A percentile compares a stretch with the other conserved stretches of the same genome.
Conservation (phyloP, 495 filamentous ascomycete species). For the Corynascus novoguineensis region DNA sequence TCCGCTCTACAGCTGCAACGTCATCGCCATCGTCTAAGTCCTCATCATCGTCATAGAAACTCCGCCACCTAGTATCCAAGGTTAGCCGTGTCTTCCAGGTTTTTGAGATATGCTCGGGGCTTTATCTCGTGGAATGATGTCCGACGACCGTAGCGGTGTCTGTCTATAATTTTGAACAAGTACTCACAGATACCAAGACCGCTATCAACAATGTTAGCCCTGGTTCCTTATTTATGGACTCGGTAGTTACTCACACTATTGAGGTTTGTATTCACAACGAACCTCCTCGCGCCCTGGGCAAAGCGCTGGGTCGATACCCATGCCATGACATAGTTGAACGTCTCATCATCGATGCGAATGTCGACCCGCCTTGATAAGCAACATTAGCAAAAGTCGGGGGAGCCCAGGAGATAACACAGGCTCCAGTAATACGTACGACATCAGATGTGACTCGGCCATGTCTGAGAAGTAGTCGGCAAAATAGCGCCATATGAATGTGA, state of each 20-base stretch:
- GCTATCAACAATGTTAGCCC: background rate
- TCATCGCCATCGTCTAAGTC: conserved; percentile 45
- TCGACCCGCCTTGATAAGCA: conserved; percentile 34
- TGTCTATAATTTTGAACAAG: background rate
- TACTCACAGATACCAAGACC: background rate
- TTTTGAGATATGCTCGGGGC: too few species aligned
- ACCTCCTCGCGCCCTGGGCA: conserved; percentile 50
- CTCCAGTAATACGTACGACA: conserved; percentile 32
- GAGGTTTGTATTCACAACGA: conserved; percentile 57
- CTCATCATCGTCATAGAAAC: conserved; percentile 39
- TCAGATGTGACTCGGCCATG: conserved; percentile 42
- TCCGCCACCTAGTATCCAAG: conserved; percentile 32
- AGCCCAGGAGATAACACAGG: too few species aligned
- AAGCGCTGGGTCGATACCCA: conserved; percentile 61
- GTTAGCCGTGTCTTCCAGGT: background rate
- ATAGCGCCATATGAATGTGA: conserved; percentile 50
- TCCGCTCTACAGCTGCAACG: conserved; percentile 8
- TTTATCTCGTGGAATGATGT: too few species aligned
- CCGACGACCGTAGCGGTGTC: background rate
- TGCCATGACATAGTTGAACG: conserved; percentile 63
- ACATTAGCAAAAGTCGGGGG: background rate
- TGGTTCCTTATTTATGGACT: background rate
- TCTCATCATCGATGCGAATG: conserved; percentile 61
- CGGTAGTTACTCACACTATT: conserved; percentile 15
- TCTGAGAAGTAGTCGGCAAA: conserved; percentile 39